Evolutionary conservation across 768 basidiomycete species (phyloP).

Genomic region (Suillus plorans): DNA sequence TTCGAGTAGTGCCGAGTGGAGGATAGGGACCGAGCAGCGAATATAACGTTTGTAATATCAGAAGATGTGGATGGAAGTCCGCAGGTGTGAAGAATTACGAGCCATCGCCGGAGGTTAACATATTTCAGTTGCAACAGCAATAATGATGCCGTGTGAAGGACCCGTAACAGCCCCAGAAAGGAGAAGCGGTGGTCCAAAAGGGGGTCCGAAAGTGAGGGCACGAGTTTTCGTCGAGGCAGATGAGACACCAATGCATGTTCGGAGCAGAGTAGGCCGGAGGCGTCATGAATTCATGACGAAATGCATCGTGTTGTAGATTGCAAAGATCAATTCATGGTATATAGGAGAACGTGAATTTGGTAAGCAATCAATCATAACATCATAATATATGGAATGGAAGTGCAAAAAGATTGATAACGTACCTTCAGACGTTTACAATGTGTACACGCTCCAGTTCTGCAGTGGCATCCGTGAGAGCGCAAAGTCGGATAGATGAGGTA

Average conservation of each 20-base stretch:
- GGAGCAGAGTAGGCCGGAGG: slow-evolving; percentile 20
- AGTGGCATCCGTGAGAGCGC: slow-evolving; percentile 9
- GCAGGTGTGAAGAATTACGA: slow-evolving; percentile 3
- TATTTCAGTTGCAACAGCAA: slow-evolving; percentile 25
- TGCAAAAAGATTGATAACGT: slow-evolving; percentile 26
- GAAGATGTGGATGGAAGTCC: not conserved
- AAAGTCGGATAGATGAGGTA: slow-evolving; percentile 8
- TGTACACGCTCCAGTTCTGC: slow-evolving; percentile 78
- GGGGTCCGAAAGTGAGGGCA: not conserved
- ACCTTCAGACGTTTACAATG: slow-evolving; percentile 90
- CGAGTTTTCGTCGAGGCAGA: slow-evolving; percentile 3
- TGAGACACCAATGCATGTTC: slow-evolving; percentile 14
- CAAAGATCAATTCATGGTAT: slow-evolving; percentile 15
- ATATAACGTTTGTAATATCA: not conserved
- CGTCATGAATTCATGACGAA: slow-evolving; percentile 13
- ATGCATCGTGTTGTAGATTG: slow-evolving; percentile 14
- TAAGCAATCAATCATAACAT: slow-evolving; percentile 19
- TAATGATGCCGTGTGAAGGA: slow-evolving; percentile 9
- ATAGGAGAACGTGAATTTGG: slow-evolving; percentile 11
- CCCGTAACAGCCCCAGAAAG: slow-evolving; percentile 1
- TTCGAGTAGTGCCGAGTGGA: not conserved
- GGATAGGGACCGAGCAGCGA: not conserved
- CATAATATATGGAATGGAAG: slow-evolving; percentile 4
- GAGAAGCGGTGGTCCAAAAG: not conserved
- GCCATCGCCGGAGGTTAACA: slow-evolving; percentile 22